phyloP scores from a whole-genome alignment of 176 grass and related monocot genomes.

The Oryza nivara region DNA sequence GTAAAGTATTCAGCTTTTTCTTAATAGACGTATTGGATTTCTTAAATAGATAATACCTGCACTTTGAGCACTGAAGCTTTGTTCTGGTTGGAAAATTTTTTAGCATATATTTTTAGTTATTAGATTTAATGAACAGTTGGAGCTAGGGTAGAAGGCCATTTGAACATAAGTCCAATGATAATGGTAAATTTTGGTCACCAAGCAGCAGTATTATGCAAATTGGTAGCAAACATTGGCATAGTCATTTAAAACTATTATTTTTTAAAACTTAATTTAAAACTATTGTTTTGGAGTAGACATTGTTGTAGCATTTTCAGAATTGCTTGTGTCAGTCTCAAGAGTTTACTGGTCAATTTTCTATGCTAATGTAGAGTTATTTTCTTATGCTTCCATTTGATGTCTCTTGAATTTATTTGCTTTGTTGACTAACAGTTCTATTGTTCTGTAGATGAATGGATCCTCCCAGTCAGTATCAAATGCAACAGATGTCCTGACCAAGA shows the following conservation, averaged over 20 bases:
- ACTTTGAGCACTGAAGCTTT: slow-evolving; percentile 1
- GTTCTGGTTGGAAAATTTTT: not conserved
- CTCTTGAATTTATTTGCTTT: slow-evolving; percentile 27
- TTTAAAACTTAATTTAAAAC: not conserved
- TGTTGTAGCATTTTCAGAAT: not conserved
- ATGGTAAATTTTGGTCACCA: slow-evolving; percentile 9
- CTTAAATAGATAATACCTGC: not conserved
- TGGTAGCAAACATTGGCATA: not conserved
- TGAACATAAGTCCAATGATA: not conserved
- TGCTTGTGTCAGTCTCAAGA: not conserved
- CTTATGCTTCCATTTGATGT: slow-evolving; percentile 19
- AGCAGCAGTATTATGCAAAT: slow-evolving; percentile 11
- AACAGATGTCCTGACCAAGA: slow-evolving; percentile 65
- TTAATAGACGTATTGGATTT: not conserved
- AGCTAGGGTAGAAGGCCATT: not conserved
- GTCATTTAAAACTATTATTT: not conserved
- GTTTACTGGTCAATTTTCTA: not conserved
- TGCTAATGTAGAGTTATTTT: not conserved
- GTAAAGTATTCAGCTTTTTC: slow-evolving; percentile 16
- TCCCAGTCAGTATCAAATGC: slow-evolving; percentile 45
- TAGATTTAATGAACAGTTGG: slow-evolving; percentile 3
- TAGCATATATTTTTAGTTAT: slow-evolving; percentile 27
- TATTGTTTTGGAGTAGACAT: slow-evolving; percentile 18
- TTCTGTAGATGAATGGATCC: slow-evolving; percentile 46
- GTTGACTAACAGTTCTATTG: not conserved